phyloP scores from a whole-genome alignment of 1,139 yeast species.

The Kodamaea derodonti region DNA sequence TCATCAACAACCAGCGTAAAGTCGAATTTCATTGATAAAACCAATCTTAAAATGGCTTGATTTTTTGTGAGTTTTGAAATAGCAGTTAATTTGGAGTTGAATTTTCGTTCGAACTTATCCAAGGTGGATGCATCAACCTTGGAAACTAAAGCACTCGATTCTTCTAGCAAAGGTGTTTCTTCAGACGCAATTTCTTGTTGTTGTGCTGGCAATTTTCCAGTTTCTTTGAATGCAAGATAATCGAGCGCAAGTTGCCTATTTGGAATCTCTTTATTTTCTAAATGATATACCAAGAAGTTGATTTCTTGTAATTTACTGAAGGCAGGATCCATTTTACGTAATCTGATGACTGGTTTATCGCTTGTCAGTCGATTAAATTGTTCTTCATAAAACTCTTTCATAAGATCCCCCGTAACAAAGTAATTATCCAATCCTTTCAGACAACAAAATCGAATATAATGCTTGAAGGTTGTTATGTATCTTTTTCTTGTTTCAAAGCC shows the following conservation, averaged over 20 bases:
- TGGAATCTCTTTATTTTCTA: slow-evolving; percentile 15
- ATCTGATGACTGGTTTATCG: slow-evolving; percentile 15
- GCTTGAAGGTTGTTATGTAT: slow-evolving; percentile 17
- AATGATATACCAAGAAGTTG: slow-evolving; percentile 15
- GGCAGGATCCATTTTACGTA: slow-evolving; percentile 18
- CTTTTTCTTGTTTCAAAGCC: slow-evolving; percentile 17
- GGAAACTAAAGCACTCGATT: not conserved
- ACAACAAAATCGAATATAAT: slow-evolving; percentile 16
- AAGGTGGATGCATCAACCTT: not conserved
- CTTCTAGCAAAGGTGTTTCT: not conserved
- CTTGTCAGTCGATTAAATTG: slow-evolving; percentile 13
- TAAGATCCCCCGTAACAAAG: slow-evolving; percentile 16
- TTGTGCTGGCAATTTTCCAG: slow-evolving; percentile 7
- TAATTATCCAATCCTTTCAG: slow-evolving; percentile 11
- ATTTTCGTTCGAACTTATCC: not conserved
- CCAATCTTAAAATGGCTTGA: slow-evolving; percentile 4
- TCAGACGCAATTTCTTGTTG: not conserved
- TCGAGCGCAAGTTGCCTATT: slow-evolving; percentile 14
- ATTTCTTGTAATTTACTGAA: slow-evolving; percentile 17
- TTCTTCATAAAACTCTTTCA: slow-evolving; percentile 16
- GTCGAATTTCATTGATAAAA: slow-evolving; percentile 3
- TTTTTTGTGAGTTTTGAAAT: slow-evolving; percentile 6
- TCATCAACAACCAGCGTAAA: slow-evolving; percentile 1
- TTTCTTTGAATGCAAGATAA: slow-evolving; percentile 13
- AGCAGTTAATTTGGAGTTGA: slow-evolving; percentile 3